Percentiles rank a stretch among this genome's conserved stretches.
Evolutionary conservation across 305 asterid genomes (phyloP).

Genomic region (Stenogyne calaminthoides): DNA sequence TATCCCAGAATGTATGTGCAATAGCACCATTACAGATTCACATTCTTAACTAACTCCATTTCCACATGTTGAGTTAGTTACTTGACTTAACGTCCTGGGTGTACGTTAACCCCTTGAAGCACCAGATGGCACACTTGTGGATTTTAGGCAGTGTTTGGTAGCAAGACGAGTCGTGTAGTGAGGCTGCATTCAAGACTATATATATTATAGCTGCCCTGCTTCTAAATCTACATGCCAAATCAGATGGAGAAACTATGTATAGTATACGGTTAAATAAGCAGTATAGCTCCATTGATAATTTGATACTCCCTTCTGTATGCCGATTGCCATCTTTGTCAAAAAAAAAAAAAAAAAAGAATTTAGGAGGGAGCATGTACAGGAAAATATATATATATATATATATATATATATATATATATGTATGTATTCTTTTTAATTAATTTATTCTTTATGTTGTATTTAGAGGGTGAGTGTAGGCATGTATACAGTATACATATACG

Average conservation of each 20-base stretch:
- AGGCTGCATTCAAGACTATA: background rate
- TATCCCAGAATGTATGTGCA: conserved; percentile 94
- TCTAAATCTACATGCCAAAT: background rate
- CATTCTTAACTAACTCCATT: conserved; percentile 17
- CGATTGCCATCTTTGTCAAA: conserved; percentile 3
- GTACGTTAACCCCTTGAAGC: background rate
- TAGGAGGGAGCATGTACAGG: conserved; percentile 31
- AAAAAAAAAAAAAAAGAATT: too few species aligned
- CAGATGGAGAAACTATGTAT: background rate
- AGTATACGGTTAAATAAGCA: conserved; percentile 7
- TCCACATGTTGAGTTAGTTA: background rate
- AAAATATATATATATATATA: too few species aligned
- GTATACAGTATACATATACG: conserved; percentile 31
- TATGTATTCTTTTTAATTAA: conserved; percentile 28
- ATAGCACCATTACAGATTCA: conserved; percentile 33
- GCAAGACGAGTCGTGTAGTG: background rate
- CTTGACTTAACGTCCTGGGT: background rate
- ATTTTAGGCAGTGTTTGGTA: too few species aligned
- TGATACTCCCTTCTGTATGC: background rate
- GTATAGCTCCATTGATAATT: conserved; percentile 17
- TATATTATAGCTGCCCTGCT: background rate
- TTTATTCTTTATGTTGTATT: conserved; percentile 45
- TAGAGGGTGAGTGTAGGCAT: conserved; percentile 6
- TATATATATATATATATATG: too few species aligned
- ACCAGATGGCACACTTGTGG: too few species aligned